phyloP scores from a whole-genome alignment of 2,329 filamentous ascomycete species.

The Epichloe sp. region DNA sequence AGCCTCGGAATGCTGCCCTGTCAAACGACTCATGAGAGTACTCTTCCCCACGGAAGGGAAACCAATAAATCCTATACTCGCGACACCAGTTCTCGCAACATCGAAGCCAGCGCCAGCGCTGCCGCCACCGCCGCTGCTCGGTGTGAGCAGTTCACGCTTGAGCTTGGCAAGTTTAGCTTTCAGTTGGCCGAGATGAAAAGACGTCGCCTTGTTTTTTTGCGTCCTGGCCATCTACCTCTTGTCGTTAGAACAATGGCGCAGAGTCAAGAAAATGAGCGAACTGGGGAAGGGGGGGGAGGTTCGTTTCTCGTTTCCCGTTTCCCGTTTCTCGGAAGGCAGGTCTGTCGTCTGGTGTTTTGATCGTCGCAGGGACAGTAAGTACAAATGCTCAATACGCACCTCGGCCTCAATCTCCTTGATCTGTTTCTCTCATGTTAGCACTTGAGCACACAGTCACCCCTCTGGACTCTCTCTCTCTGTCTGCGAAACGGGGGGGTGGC shows the following conservation, averaged over 20 bases:
- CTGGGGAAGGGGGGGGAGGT: no score
- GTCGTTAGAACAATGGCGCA: neutral
- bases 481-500: neutral
- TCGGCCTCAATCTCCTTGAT: slow-evolving; percentile 96
- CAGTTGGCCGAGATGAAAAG: slow-evolving; percentile 85
- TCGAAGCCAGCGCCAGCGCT: slow-evolving; percentile 86
- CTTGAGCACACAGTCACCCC: neutral
- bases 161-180: slow-evolving; percentile 98
- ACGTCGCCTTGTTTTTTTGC: slow-evolving; percentile 89
- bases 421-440: slow-evolving; percentile 36
- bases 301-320: no score
- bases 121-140: slow-evolving; percentile 61
- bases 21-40: slow-evolving; percentile 89
- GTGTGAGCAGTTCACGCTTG: slow-evolving; percentile 88
- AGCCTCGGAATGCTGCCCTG: slow-evolving; percentile 92
- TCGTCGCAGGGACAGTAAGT: no score
- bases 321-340: no score
- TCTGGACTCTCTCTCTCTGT: neutral
- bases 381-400: slow-evolving; percentile 38
- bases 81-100: slow-evolving; percentile 93
- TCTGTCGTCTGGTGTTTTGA: no score
- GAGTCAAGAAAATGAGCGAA: no score
- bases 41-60: slow-evolving; percentile 98
- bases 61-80: slow-evolving; percentile 93
- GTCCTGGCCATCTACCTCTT: slow-evolving; percentile 71